Conservation (phyloP, 768 basidiomycete genomes). For the Nidularia sp. region DNA sequence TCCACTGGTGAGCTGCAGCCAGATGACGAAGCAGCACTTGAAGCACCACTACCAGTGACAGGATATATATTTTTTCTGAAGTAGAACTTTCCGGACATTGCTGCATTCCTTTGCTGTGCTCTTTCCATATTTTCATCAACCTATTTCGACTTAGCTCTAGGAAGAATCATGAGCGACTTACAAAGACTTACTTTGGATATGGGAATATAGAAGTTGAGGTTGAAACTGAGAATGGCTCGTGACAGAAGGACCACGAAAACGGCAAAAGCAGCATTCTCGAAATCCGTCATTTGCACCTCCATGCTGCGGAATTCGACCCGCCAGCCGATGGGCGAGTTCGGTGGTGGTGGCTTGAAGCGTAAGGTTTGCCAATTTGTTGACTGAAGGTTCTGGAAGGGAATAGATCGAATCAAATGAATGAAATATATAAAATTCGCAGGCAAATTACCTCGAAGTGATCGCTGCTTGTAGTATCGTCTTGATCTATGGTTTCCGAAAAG, state of each 20-base stretch:
- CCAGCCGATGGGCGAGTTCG: constrained; percentile 92
- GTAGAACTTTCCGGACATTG: constrained; percentile 70
- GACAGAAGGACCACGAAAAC: constrained; percentile 94
- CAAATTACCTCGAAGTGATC: constrained; percentile 89
- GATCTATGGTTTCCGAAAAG: constrained; percentile 90
- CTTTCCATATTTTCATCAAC: constrained; percentile 96
- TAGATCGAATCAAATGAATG: background rate
- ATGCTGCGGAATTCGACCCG: constrained; percentile 97
- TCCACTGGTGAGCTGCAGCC: constrained; percentile 32
- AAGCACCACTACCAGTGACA: constrained; percentile 35
- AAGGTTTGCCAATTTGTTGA: constrained; percentile 99
- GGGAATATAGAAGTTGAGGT: constrained; percentile 92
- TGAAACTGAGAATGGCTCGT: constrained; percentile 86
- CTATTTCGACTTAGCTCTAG: constrained; percentile 33
- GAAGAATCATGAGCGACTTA: background rate
- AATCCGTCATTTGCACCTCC: constrained; percentile 99
- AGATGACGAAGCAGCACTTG: constrained; percentile 45
- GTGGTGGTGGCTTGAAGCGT: constrained; percentile 97
- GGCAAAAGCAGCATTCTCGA: constrained; percentile 96
- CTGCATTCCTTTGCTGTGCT: constrained; percentile 83
- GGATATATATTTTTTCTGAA: constrained; percentile 88
- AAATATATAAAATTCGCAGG: background rate
- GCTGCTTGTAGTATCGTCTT: constrained; percentile 81
- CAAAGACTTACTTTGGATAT: constrained; percentile 76
- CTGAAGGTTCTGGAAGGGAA: constrained; percentile 76